Evolutionary conservation across 1,284 basidiomycete genomes (phyloP).

Genomic region (Marasmius tenuissimus): DNA sequence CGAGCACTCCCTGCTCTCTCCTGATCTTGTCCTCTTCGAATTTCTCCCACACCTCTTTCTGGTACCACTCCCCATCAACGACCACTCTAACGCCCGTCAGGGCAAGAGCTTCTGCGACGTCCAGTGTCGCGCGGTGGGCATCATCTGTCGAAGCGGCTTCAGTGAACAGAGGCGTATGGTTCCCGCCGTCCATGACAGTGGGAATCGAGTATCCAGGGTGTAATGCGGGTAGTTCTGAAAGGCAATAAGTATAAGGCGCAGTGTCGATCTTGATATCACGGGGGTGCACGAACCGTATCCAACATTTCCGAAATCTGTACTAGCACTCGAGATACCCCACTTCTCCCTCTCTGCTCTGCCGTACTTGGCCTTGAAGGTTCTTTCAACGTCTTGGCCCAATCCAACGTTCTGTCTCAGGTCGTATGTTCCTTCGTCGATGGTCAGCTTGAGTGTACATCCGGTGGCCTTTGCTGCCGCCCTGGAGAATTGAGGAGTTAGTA

Average conservation of each 20-base stretch:
- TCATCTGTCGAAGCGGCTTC: slow-evolving; percentile 49
- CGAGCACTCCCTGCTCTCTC: background rate
- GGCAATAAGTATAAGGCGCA: background rate
- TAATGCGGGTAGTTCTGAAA: slow-evolving; percentile 41
- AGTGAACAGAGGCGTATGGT: slow-evolving; percentile 63
- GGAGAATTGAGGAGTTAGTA: slow-evolving; percentile 1
- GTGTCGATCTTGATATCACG: background rate
- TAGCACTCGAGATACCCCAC: slow-evolving; percentile 60
- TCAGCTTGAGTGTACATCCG: slow-evolving; percentile 61
- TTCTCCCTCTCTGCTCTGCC: slow-evolving; percentile 46
- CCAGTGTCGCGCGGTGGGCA: slow-evolving; percentile 58
- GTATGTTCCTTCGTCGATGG: slow-evolving; percentile 37
- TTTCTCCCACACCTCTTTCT: slow-evolving; percentile 20
- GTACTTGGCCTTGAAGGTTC: slow-evolving; percentile 52
- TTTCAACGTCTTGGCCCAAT: slow-evolving; percentile 58
- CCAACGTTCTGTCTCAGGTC: slow-evolving; percentile 68
- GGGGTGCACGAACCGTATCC: slow-evolving; percentile 45
- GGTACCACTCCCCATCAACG: slow-evolving; percentile 48
- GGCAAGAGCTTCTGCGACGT: slow-evolving; percentile 60
- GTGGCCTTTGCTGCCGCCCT: slow-evolving; percentile 74
- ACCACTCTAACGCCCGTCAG: slow-evolving; percentile 56
- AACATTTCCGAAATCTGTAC: slow-evolving; percentile 74
- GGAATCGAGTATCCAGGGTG: slow-evolving; percentile 58
- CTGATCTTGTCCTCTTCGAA: background rate
- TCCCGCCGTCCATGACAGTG: slow-evolving; percentile 55